Conservation (phyloP, 495 filamentous ascomycete genomes). For the Penicillium verhagenii region DNA sequence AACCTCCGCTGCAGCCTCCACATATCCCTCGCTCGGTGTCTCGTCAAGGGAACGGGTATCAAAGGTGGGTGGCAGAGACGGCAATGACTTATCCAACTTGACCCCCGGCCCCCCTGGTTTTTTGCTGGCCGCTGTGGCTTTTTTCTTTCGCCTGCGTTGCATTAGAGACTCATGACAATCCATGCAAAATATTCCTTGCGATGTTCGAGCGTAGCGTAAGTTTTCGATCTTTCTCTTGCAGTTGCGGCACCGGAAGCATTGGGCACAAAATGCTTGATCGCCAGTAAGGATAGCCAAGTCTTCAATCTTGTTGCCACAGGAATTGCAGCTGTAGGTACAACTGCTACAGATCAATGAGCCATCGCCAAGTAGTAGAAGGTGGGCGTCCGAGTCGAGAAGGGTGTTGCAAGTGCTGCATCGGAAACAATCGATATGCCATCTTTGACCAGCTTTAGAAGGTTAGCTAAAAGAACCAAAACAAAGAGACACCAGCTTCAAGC, state of each 20-base stretch:
- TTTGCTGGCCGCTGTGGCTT: constrained; percentile 55
- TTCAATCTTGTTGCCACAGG: constrained; percentile 96
- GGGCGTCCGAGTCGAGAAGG: constrained; percentile 96
- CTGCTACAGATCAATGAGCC: constrained; percentile 98
- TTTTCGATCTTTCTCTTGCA: constrained; percentile 99
- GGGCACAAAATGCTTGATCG: constrained; percentile 98
- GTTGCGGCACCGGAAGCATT: constrained; percentile 95
- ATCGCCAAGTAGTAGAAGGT: constrained; percentile 94
- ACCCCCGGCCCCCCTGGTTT: constrained; percentile 55
- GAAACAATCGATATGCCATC: constrained; percentile 99
- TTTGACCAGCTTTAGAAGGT: constrained; percentile 73
- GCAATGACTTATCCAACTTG: constrained; percentile 89
- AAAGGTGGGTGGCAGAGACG: constrained; percentile 80
- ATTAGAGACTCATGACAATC: constrained; percentile 98
- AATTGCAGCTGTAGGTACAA: constrained; percentile 98
- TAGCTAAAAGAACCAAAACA: no score
- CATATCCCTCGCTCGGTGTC: constrained; percentile 58
- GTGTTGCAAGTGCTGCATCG: constrained; percentile 95
- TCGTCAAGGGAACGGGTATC: constrained; percentile 66
- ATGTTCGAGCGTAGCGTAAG: constrained; percentile 93
- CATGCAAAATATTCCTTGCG: constrained; percentile 99
- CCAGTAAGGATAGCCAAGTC: constrained; percentile 97
- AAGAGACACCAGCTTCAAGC: background rate
- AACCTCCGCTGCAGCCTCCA: constrained; percentile 61
- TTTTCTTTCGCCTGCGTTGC: constrained; percentile 90